Evolutionary conservation across 179 eudicot species (phyloP), one percentile per base, ranked within the genome.

Genomic region (Spinacia oleracea): DNA sequence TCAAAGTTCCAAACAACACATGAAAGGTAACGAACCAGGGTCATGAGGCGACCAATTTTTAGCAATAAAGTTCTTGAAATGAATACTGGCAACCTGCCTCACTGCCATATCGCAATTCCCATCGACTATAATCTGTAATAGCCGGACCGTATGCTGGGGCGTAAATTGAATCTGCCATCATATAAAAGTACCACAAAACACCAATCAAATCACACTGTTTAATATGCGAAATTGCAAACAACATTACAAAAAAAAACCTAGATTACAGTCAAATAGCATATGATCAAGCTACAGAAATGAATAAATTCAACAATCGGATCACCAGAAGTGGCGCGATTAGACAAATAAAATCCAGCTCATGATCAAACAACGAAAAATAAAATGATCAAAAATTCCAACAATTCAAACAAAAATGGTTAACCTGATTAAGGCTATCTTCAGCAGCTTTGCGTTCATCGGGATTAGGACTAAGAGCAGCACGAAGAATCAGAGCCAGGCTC

Each of bases 31-130:
- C 80, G 70, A 82, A 95, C 98, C 90, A 23, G 98, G 90, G 66
- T 93, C 98, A 89, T 85, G 88, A 25, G 98, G 98, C 4, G 89
- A 86, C 98, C 98, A 95, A 82, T 95, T 90, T 80, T 90, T 95
- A 4, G 91, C 97, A 78, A 95, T 83, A 71, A 91, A 93, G 82
- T 95, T 95, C 85, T 95, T 95, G 79, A 95, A 95, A 81, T 92
- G 90, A 75, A 95, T 95, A 77, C 98, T 95, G 23, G 98, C 98
- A 76, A 89, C 97, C 85, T 95, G 98, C 72, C 98, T 84, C 25
- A 95, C 95, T 0, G 90, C 97, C 81, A 91, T 82, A 56, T 95
- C 98, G 9, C 97, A 89, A 81, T 88, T 93, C 45, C 87, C 91
- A 85, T 95, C 98, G 0, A 95, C 97, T 18, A 90, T 87, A 43